Evolutionary conservation across 768 basidiomycete genomes (phyloP), one percentile per base, ranked within the genome.

Genomic region (Leccinum imitatum): DNA sequence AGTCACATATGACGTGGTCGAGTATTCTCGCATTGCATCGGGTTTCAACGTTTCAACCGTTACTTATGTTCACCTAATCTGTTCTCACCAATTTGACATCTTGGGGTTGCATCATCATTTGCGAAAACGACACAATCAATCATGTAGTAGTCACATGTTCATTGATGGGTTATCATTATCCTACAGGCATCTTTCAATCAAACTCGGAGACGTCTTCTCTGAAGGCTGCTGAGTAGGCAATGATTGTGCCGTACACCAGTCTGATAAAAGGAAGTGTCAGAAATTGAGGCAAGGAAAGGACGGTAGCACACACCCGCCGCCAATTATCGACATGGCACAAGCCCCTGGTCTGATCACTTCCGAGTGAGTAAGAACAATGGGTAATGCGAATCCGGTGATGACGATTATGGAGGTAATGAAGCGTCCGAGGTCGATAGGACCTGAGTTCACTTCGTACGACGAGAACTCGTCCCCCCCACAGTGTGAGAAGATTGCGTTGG

Each of bases 401-500:
- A 98, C 94, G 64, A 97, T 81, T 62, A 87, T 82, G 46, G 93
- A 83, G 14, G 97, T 98, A 58, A 98, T 82, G 80, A 98, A 99
- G 50, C 93, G 90, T 35, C 96, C 97, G 37, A 98, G 83, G 78
- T 98, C 97, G 51, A 93, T 74, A 37, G 91, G 82, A 41, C 87
- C 86, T 11, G 86, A 76, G 61, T 79, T 78, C 54, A 87, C 87
- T 72, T 90, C 90, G 61, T 87, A 88, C 33, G 87, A 79, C 3
- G 90, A 84, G 72, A 95, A 89, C 66, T 98, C 95, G 71, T 97
- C 95, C 11, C 82, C 82, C 53, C 90, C 92, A 74, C 95, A 97
- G 73, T 95, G 89, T n/a, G 93, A 80, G 73, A 95, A 98, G 50
- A 98, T 69, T 14, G 93, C 91, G 71, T 99, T 99, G 4, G 97